Base-by-base conservation (phyloP, 805 yeast species). In the Metschnikowia baotianmanensis region DNA sequence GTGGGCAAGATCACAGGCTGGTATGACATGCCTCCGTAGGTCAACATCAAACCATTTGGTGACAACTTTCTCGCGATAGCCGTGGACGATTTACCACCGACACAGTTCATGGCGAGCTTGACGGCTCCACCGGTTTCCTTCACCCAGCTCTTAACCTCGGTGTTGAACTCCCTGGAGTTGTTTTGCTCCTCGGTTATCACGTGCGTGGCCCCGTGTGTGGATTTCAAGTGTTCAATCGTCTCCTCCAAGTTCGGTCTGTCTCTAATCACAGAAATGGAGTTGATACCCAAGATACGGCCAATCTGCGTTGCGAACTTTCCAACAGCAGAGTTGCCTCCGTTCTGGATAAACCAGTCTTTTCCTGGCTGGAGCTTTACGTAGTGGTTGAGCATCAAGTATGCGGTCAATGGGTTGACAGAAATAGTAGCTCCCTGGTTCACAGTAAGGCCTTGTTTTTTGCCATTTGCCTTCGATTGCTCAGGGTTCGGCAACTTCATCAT, bases 21-120 rank as follows among this genome's bases (percentile, higher is more conserved):
- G 72, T 83, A 81, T 3, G 97, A 87, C 99, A 93, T 93, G 27
- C 96, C 98, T 24, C 99, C 99, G 58, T 93, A 93, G 1, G 98
- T 88, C 52, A 89, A 78, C 71, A 93, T 68, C 34, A 81, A 75
- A 1, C 93, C 96, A 52, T 86, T 79, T 12, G 70, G 65, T 27
- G 79, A 80, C 41, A 93, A 72, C 60, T 89, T 91, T 51, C 96
- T 75, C 8, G 96, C 91, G 52, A 93, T 72, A 30, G 83, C 83
- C 0, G 95, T 73, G 16, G 88, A 78, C 26, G 88, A 83, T 45
- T 83, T 76, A 24, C 99, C 99, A 40, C 99, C 97, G 25, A 95
- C 91, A 56, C 96, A 86, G 65, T 93, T 93, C 50, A 93, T 69
- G 1, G 88, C 99, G 37, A 93, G 70, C 60, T 78, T 82, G 52